Base-by-base conservation (phyloP, 2,329 filamentous ascomycete species). In the Alternaria metachromatica region DNA sequence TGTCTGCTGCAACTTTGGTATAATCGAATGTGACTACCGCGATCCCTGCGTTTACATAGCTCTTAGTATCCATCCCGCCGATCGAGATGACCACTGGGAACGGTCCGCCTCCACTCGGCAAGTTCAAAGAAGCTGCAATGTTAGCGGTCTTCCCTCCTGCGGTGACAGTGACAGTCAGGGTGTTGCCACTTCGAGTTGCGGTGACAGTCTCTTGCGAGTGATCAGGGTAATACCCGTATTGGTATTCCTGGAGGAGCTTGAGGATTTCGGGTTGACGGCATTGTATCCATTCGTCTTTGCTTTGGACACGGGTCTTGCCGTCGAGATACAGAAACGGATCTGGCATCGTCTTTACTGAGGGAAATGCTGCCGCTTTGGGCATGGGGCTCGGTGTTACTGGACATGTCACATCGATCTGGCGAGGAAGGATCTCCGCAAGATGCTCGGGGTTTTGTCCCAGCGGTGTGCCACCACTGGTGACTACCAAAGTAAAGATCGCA, bases 191-290 rank as follows among this genome's bases (percentile, higher is more conserved):
- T 23, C 83, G 80, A 13, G 83, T 84, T 5, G 83, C 83, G 12
- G 80, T 81, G 8, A 86, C 83, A 4, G 78, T 84, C 62, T 86
- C 84, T 33, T 77, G 74, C 5, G 77, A 75, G 64, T 84, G 84
- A 67, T 86, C 83, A 0, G 84, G 84, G 69, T 86, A 86, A 72
- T 83, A 85, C 9, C 84, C 84, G 66, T 80, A 85, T 73, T 86
- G 84, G 73, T 86, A 85, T 63, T 85, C 82, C 65, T 86, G 83
- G 20, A 86, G 75, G 67, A 86, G 71, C 62, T 81, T 77, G 43
- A 85, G n/a, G 56, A 86, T 83, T 75, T 86, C 84, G 0, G 84
- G 84, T 68, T 83, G 83, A 4, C 83, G 82, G 70, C 84, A 86
- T 48, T 76, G 71, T 66, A 82, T 82, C 84, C 84, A 86, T 65